Evolutionary conservation across 1,139 yeast species (phyloP).

Genomic region (Magnusiomyces magnusii): DNA sequence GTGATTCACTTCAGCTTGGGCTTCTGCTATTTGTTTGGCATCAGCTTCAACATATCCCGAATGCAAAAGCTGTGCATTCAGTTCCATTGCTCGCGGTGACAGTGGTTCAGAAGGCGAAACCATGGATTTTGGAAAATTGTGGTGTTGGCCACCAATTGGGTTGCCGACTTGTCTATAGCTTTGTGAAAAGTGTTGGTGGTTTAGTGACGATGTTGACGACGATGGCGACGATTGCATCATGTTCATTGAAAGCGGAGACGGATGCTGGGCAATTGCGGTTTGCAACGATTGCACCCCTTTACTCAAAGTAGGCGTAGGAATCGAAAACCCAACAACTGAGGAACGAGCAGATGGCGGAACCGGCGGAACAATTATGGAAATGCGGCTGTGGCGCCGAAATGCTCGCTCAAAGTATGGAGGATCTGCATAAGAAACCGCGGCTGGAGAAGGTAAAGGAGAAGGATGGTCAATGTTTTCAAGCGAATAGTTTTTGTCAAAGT

Average conservation of each 20-base stretch:
- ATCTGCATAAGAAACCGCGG: not conserved
- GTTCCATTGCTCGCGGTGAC: not conserved
- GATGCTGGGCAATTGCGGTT: too few species aligned
- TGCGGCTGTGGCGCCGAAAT: conserved; percentile 4
- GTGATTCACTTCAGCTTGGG: conserved; percentile 23
- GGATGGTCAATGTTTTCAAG: not conserved
- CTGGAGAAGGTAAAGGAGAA: not conserved
- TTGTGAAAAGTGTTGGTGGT: too few species aligned
- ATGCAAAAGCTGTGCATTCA: not conserved
- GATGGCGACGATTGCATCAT: too few species aligned
- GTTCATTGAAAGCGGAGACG: too few species aligned
- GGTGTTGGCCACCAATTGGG: too few species aligned
- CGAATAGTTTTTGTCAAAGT: not conserved
- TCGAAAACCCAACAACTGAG: not conserved
- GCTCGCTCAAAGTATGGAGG: conserved; percentile 3
- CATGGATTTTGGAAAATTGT: not conserved
- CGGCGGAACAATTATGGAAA: conserved; percentile 6
- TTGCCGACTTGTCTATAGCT: too few species aligned
- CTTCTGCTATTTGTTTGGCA: not conserved
- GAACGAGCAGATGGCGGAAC: not conserved
- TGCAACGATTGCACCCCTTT: too few species aligned
- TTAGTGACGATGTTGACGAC: too few species aligned
- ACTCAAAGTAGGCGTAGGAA: not conserved
- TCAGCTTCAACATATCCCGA: not conserved
- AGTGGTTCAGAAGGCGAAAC: not conserved